Percentiles rank a stretch among this genome's conserved stretches.
phyloP scores from a whole-genome alignment of 306 rosid species.

The Castanea mollissima region DNA sequence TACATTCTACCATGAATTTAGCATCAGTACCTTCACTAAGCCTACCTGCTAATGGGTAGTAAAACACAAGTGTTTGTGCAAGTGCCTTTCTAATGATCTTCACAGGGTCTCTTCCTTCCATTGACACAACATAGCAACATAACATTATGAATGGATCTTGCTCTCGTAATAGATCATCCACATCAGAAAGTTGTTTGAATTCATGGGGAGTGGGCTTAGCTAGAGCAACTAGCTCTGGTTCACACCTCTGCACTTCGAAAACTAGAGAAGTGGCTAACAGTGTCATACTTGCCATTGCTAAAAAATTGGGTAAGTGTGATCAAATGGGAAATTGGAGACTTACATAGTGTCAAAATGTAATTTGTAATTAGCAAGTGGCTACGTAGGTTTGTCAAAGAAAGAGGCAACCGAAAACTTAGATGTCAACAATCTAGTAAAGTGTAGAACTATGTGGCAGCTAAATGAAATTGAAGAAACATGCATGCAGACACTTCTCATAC shows the following conservation, averaged over 20 bases:
- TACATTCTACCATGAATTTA: slow-evolving; percentile 8
- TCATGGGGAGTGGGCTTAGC: slow-evolving; percentile 31
- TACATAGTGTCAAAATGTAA: too few relatives aligned
- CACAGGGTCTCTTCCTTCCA: slow-evolving; percentile 33
- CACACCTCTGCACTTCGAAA: slow-evolving; percentile 19
- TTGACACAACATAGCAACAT: slow-evolving; percentile 21
- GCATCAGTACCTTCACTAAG: slow-evolving; percentile 25
- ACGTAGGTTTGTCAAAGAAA: too few relatives aligned
- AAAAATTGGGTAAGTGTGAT: too few relatives aligned
- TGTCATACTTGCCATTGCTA: too few relatives aligned
- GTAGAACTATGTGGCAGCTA: too few relatives aligned
- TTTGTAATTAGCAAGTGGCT: too few relatives aligned
- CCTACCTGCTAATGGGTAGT: slow-evolving; percentile 46
- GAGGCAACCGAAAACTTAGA: too few relatives aligned
- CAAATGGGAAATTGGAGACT: too few relatives aligned
- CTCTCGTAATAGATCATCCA: slow-evolving; percentile 40
- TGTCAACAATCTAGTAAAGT: too few relatives aligned
- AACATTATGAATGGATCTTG: slow-evolving; percentile 35
- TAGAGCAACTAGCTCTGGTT: slow-evolving; percentile 29
- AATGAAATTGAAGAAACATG: too few relatives aligned
- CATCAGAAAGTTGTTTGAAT: slow-evolving; percentile 32
- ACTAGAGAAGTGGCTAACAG: background rate
- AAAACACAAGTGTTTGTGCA: slow-evolving; percentile 27
- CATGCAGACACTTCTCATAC: too few relatives aligned
- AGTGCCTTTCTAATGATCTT: slow-evolving; percentile 30